A percentile compares a stretch with the other conserved stretches of the same genome.
Evolutionary conservation across 768 basidiomycete genomes (phyloP).

Genomic region (Auricularia sp.): DNA sequence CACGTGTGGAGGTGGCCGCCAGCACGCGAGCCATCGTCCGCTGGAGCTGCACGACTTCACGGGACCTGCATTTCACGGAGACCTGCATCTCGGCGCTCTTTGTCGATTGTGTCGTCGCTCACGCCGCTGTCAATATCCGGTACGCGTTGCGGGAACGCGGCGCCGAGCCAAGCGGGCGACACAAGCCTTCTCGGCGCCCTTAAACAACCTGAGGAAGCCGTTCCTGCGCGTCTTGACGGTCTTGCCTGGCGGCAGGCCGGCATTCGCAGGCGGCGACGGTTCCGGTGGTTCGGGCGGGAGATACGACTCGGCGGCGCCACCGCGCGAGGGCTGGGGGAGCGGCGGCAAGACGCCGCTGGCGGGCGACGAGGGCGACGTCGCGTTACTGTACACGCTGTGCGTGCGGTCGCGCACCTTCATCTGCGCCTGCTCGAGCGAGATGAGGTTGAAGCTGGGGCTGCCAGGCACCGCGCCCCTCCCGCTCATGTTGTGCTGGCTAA

Average conservation of each 20-base stretch:
- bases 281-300: conserved; percentile 14
- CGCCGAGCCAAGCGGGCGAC: neutral
- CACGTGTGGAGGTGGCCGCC: too few relatives aligned
- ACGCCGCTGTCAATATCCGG: too few relatives aligned
- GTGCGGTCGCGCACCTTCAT: conserved; percentile 47
- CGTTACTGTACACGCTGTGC: conserved; percentile 34
- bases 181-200: conserved; percentile 30
- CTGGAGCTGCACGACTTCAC: too few relatives aligned
- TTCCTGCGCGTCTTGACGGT: conserved; percentile 67
- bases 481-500: neutral
- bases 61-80: too few relatives aligned
- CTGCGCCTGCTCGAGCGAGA: conserved; percentile 70
- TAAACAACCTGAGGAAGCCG: conserved; percentile 70
- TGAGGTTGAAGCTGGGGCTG: conserved; percentile 48
- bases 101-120: too few relatives aligned
- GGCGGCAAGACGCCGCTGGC: conserved; percentile 9
- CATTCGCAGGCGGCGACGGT: neutral
- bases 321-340: conserved; percentile 18
- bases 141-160: too few relatives aligned
- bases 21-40: too few relatives aligned
- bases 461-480: neutral
- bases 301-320: conserved; percentile 11
- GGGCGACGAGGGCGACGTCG: neutral
- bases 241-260: conserved; percentile 26
- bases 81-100: too few relatives aligned